Conservation (phyloP, 2,329 filamentous ascomycete species). For the Neonectria magnoliae region DNA sequence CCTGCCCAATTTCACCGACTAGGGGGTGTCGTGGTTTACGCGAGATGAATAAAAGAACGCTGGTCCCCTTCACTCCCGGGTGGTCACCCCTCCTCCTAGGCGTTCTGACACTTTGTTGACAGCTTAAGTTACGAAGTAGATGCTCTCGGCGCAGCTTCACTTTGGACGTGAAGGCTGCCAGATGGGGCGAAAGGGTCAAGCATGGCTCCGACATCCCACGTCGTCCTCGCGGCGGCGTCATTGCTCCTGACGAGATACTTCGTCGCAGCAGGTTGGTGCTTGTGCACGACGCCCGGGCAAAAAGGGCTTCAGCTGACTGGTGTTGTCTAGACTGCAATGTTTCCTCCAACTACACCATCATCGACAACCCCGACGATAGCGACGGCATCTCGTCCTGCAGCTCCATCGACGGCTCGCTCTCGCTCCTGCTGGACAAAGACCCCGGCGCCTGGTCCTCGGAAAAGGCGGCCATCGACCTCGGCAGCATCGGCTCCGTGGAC, state of each 20-base stretch:
- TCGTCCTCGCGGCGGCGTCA: constrained; percentile 39
- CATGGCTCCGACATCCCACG: constrained; percentile 39
- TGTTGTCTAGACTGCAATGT: constrained; percentile 36
- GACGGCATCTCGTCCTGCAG: constrained; percentile 37
- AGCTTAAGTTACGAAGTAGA: constrained; percentile 13
- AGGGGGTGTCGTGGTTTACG: neutral
- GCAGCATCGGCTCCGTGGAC: constrained; percentile 33
- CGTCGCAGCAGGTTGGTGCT: constrained; percentile 36
- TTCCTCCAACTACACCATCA: constrained; percentile 42
- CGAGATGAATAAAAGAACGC: constrained; percentile 13
- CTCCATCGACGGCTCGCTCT: constrained; percentile 41
- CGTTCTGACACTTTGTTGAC: constrained; percentile 6
- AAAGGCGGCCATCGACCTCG: constrained; percentile 40
- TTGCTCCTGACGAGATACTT: constrained; percentile 35
- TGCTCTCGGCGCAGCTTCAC: constrained; percentile 2
- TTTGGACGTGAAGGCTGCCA: constrained; percentile 20
- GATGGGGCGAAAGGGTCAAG: constrained; percentile 33
- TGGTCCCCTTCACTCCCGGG: neutral
- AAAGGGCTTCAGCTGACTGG: neutral
- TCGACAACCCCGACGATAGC: constrained; percentile 34
- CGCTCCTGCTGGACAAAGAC: constrained; percentile 38
- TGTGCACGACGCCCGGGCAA: neutral
- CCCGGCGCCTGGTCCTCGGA: constrained; percentile 38
- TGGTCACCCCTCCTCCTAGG: neutral
- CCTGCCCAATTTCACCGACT: constrained; percentile 1